These are phyloP conservation scores for Colletotrichum truncatum DNA, from an alignment of 2,329 filamentous ascomycete genomes.

Conservation along the genomic window DNA sequence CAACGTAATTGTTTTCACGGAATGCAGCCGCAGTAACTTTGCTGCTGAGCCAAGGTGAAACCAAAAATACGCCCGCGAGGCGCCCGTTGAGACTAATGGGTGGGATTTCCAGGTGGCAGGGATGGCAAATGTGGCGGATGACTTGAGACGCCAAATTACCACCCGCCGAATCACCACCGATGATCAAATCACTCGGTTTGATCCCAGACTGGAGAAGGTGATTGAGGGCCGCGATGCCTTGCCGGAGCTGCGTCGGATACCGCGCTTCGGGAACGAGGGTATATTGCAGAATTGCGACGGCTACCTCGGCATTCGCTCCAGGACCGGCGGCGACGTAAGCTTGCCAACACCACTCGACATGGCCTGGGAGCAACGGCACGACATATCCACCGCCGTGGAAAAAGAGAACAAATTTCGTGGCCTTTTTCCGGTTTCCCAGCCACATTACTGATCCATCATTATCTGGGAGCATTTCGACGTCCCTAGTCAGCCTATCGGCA, in stretches of 20 bases:
- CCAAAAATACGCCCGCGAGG: slow-evolving; percentile 41
- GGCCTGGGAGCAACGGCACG: slow-evolving; percentile 31
- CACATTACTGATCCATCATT: slow-evolving; percentile 35
- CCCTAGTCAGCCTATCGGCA: neutral
- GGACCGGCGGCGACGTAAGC: slow-evolving; percentile 33
- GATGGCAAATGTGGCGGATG: slow-evolving; percentile 43
- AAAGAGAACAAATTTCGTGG: slow-evolving; percentile 39
- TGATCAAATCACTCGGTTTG: slow-evolving; percentile 39
- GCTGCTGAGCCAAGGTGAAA: slow-evolving; percentile 43
- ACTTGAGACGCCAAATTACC: slow-evolving; percentile 44
- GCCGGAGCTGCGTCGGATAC: slow-evolving; percentile 25
- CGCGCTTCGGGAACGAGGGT: slow-evolving; percentile 26
- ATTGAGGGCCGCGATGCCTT: slow-evolving; percentile 38
- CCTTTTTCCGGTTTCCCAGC: slow-evolving; percentile 38
- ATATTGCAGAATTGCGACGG: slow-evolving; percentile 29
- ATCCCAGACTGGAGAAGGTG: slow-evolving; percentile 41
- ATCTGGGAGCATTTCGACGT: slow-evolving; percentile 14
- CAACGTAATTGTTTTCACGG: slow-evolving; percentile 37
- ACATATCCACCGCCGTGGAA: slow-evolving; percentile 42
- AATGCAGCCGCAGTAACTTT: slow-evolving; percentile 35
- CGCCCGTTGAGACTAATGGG: slow-evolving; percentile 35
- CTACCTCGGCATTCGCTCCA: slow-evolving; percentile 17
- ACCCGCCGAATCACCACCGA: slow-evolving; percentile 48
- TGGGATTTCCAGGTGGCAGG: slow-evolving; percentile 34
- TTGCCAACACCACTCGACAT: slow-evolving; percentile 39